Evolutionary conservation across 805 yeast species (phyloP).

Genomic region (Candida parachauliodes): DNA sequence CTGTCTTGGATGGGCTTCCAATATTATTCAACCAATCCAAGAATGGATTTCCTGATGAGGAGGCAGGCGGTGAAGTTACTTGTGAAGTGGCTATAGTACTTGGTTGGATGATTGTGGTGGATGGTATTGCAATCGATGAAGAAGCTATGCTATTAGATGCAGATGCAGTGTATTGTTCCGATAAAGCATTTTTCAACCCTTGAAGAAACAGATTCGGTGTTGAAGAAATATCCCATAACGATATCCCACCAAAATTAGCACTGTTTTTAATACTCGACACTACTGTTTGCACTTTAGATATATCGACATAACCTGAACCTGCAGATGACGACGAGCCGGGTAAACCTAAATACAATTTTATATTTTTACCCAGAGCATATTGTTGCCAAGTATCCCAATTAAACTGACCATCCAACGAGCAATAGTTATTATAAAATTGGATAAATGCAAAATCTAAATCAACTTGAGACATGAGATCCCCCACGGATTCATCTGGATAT

Average conservation of each 20-base stretch:
- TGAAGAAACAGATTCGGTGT: constrained; percentile 10
- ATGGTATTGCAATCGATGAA: neutral
- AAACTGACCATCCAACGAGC: constrained; percentile 52
- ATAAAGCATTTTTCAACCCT: constrained; percentile 2
- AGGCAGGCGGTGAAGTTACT: neutral
- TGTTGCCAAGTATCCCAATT: constrained; percentile 68
- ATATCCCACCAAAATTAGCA: constrained; percentile 34
- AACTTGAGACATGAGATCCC: constrained; percentile 41
- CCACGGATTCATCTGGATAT: constrained; percentile 65
- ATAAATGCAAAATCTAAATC: constrained; percentile 77
- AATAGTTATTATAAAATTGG: constrained; percentile 87
- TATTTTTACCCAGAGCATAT: constrained; percentile 63
- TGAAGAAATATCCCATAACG: constrained; percentile 37
- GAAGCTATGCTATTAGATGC: neutral
- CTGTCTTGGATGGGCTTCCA: neutral
- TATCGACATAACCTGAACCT: constrained; percentile 41
- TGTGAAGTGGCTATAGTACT: neutral
- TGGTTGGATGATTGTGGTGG: neutral
- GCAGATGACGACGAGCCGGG: constrained; percentile 62
- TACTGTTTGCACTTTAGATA: constrained; percentile 15
- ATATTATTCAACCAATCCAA: neutral
- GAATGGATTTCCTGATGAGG: neutral
- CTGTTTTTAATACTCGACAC: constrained; percentile 16
- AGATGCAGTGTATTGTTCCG: neutral
- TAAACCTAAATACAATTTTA: constrained; percentile 70